Conservation (phyloP, 108 stramenopile species). For the Phaeodactylum tricornutum region DNA sequence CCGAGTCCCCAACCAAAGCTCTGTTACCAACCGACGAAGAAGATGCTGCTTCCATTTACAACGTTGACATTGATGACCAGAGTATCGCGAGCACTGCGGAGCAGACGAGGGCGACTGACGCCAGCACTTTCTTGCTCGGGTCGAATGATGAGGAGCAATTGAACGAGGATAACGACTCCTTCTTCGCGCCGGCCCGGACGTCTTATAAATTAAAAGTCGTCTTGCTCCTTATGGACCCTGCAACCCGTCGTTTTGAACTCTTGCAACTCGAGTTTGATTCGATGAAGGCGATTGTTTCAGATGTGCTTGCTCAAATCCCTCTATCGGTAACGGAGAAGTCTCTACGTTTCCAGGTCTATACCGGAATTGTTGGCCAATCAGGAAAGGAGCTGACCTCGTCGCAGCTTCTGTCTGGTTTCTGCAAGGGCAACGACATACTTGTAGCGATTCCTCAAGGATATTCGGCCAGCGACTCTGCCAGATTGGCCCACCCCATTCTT, state of each 20-base stretch:
- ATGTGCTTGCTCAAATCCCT: slow-evolving; percentile 61
- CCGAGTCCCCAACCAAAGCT: background rate
- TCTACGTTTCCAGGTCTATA: slow-evolving; percentile 37
- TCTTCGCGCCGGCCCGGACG: background rate
- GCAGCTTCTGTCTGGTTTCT: slow-evolving; percentile 32
- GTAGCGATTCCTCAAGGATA: slow-evolving; percentile 58
- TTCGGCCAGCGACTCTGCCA: slow-evolving; percentile 26
- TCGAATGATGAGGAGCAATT: no score
- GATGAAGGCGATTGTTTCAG: slow-evolving; percentile 39
- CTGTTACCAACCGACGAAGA: no score
- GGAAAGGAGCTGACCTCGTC: slow-evolving; percentile 1
- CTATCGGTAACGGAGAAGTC: slow-evolving; percentile 50
- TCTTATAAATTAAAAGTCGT: slow-evolving; percentile 29
- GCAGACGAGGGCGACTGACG: background rate
- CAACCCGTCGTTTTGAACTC: slow-evolving; percentile 66
- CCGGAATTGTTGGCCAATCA: slow-evolving; percentile 24
- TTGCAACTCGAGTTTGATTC: slow-evolving; percentile 83
- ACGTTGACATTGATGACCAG: slow-evolving; percentile 13
- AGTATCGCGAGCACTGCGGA: slow-evolving; percentile 1
- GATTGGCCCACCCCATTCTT: slow-evolving; percentile 62
- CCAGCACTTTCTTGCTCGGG: no score
- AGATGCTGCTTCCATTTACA: slow-evolving; percentile 3
- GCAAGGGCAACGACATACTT: slow-evolving; percentile 44
- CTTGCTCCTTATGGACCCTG: slow-evolving; percentile 70
- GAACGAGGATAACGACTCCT: background rate